phyloP scores from a whole-genome alignment of 2,329 filamentous ascomycete species.

The Epichloe gansuensis region DNA sequence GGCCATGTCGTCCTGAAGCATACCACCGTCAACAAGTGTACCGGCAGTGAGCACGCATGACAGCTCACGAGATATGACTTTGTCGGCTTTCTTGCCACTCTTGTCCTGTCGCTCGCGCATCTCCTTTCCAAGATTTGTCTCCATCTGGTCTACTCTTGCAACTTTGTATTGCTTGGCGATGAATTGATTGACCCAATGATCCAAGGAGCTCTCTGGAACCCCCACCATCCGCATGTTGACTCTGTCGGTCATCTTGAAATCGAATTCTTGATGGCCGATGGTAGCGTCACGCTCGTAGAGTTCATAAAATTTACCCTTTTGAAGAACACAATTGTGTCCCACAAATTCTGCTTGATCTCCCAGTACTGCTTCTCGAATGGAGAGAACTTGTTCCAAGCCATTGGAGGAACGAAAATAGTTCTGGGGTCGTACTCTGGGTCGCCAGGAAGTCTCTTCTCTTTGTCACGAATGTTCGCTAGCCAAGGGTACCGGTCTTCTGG shows the following conservation, averaged over 20 bases:
- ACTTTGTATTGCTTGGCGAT: conserved; percentile 98
- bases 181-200: conserved; percentile 96
- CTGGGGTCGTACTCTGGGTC: conserved; percentile 86
- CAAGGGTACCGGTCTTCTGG: conserved; percentile 81
- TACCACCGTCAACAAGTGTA: conserved; percentile 86
- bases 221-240: conserved; percentile 99
- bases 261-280: conserved; percentile 90
- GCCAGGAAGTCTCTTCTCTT: conserved; percentile 63
- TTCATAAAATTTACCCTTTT: conserved; percentile 99
- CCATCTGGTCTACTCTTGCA: conserved; percentile 89
- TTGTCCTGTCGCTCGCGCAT: conserved; percentile 83
- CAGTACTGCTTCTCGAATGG: conserved; percentile 98
- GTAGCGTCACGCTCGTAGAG: conserved; percentile 97
- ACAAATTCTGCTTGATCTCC: conserved; percentile 97
- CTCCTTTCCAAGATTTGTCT: conserved; percentile 90
- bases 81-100: conserved; percentile 64
- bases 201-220: conserved; percentile 88
- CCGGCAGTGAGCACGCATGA: conserved; percentile 84
- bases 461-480: conserved; percentile 77
- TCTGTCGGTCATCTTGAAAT: conserved; percentile 91
- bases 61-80: conserved; percentile 84
- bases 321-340: conserved; percentile 97
- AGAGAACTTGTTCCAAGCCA: conserved; percentile 72
- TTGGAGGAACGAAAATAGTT: conserved; percentile 78
- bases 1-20: conserved; percentile 97